These are phyloP conservation scores for Tulasnella sp. DNA, from an alignment of 768 basidiomycete species.

Conservation along the genomic window DNA sequence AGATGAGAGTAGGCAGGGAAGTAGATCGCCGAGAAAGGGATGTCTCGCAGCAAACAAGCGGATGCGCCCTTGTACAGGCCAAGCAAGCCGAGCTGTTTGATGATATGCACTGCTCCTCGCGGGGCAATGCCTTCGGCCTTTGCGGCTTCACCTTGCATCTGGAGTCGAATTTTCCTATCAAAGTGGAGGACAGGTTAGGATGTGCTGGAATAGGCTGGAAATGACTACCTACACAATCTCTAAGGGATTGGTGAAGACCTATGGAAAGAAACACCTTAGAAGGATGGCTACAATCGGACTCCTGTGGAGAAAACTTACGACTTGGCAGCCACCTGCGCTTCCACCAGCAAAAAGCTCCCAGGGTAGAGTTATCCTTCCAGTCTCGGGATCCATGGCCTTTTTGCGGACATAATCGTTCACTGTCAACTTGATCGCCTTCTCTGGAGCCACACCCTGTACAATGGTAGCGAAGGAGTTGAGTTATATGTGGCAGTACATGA, in stretches of 20 bases:
- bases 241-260: constrained; percentile 96
- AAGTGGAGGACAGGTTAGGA: neutral
- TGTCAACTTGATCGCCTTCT: constrained; percentile 96
- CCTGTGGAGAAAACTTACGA: constrained; percentile 44
- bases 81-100: constrained; percentile 80
- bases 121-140: constrained; percentile 68
- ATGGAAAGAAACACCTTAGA: constrained; percentile 11
- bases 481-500: neutral
- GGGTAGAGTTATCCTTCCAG: constrained; percentile 78
- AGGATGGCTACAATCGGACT: neutral
- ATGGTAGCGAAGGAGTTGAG: neutral
- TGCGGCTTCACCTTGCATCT: constrained; percentile 91
- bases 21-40: constrained; percentile 93
- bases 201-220: neutral
- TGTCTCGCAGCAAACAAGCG: constrained; percentile 88
- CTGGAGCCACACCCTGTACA: constrained; percentile 80
- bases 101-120: constrained; percentile 82
- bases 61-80: constrained; percentile 88
- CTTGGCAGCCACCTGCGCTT: constrained; percentile 91
- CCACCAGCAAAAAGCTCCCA: constrained; percentile 93
- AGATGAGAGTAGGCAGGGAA: constrained; percentile 80
- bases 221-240: constrained; percentile 68
- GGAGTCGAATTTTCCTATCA: constrained; percentile 76
- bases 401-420: constrained; percentile 85
- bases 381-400: constrained; percentile 83